Percentiles rank a stretch among this genome's conserved stretches.
These are phyloP conservation scores for Fusarium caatingaense DNA, from an alignment of 2,329 filamentous ascomycete species.

Conservation along the genomic window DNA sequence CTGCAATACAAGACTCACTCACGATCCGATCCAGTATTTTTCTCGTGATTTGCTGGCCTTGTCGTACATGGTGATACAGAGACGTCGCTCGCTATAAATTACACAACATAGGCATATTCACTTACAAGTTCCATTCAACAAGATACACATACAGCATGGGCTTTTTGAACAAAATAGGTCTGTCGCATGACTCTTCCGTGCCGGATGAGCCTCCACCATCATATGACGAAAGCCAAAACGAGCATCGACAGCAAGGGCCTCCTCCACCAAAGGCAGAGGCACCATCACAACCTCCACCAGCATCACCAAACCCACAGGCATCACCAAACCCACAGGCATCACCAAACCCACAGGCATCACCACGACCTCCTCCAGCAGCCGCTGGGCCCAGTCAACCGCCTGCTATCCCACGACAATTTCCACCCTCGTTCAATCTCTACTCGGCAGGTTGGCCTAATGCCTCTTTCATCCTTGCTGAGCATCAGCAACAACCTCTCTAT, in stretches of 20 bases:
- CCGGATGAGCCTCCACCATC: conserved; percentile 24
- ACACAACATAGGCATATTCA: not conserved
- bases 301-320: not conserved
- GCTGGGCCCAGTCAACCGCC: conserved; percentile 7
- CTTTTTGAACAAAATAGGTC: not conserved
- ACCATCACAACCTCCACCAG: not conserved
- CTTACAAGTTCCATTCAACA: not conserved
- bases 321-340: no score
- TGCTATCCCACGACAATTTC: conserved; percentile 31
- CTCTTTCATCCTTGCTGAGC: conserved; percentile 33
- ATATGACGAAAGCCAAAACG: conserved; percentile 20
- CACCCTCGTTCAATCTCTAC: conserved; percentile 41
- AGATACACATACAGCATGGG: conserved; percentile 1
- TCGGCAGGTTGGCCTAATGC: conserved; percentile 1
- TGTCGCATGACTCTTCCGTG: not conserved
- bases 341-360: not conserved
- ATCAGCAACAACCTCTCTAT: conserved; percentile 39
- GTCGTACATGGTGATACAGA: not conserved
- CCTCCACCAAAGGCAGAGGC: not conserved
- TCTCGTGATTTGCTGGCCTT: not conserved
- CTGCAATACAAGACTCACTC: not conserved
- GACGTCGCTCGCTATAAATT: not conserved
- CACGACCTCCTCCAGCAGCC: not conserved
- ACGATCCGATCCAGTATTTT: not conserved
- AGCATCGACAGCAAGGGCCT: conserved; percentile 2